phyloP scores from a whole-genome alignment of 805 yeast species.

The Maudiozyma serrabonitensis region DNA sequence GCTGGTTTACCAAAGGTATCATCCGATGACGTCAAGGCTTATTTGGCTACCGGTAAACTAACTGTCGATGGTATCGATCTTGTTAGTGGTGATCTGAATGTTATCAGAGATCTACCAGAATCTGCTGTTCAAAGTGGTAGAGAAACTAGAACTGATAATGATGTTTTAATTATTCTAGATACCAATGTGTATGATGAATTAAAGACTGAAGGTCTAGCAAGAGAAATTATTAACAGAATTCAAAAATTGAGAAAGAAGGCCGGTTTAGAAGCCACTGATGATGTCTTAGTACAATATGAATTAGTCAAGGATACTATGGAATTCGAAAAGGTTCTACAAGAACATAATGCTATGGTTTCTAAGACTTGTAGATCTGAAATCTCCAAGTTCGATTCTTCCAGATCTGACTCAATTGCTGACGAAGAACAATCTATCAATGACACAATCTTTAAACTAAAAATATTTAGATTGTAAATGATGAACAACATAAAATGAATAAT shows the following conservation, averaged over 20 bases:
- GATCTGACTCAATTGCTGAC: slow-evolving; percentile 54
- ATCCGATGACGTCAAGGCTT: slow-evolving; percentile 73
- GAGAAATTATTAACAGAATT: slow-evolving; percentile 93
- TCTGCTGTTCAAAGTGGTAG: slow-evolving; percentile 54
- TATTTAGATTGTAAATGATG: slow-evolving; percentile 49
- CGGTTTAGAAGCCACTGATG: slow-evolving; percentile 91
- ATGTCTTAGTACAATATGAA: slow-evolving; percentile 76
- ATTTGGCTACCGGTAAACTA: slow-evolving; percentile 61
- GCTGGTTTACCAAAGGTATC: slow-evolving; percentile 79
- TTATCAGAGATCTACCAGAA: slow-evolving; percentile 80
- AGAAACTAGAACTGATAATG: slow-evolving; percentile 81
- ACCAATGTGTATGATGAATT: slow-evolving; percentile 79
- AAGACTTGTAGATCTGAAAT: slow-evolving; percentile 64
- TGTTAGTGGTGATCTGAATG: slow-evolving; percentile 80
- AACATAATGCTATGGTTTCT: slow-evolving; percentile 57
- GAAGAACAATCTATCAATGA: slow-evolving; percentile 83
- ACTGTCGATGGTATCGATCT: slow-evolving; percentile 85
- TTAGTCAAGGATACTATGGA: slow-evolving; percentile 53
- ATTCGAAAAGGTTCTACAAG: slow-evolving; percentile 49
- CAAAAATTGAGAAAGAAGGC: slow-evolving; percentile 96
- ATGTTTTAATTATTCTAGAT: slow-evolving; percentile 83
- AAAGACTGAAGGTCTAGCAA: slow-evolving; percentile 88
- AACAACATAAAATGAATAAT: not conserved
- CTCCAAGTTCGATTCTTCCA: slow-evolving; percentile 36
- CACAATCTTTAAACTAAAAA: slow-evolving; percentile 66